Base-by-base conservation (phyloP, 805 yeast species). In the Sugiyamaella americana region DNA sequence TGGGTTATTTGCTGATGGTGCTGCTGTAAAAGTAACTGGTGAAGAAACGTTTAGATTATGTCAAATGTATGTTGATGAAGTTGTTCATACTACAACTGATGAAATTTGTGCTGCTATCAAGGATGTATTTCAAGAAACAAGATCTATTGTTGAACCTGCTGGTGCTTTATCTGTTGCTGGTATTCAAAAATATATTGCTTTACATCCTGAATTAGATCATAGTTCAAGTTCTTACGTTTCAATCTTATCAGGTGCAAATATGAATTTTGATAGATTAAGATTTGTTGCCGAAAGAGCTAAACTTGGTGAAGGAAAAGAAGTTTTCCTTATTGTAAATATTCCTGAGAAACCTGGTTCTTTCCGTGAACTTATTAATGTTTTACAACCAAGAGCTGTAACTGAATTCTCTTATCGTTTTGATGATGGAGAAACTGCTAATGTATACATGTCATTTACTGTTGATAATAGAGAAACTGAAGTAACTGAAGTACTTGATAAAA, bases 81-180 rank as follows among this genome's bases (percentile, higher is more conserved):
- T 89, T 37, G 81, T 89, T 3, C 71, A 76, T 22, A 96, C 88
- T 3, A 75, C 78, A 59, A 89, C 97, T 10, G 98, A 89, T 65
- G 98, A 93, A 69, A 80, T 93, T 48, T 86, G 84, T 72, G 98
- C 98, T 18, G 98, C 97, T 37, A 88, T 93, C 54, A 91, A 93
- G 64, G 99, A 93, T 63, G 80, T 93, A 38, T 93, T 93, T 61
- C 95, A 88, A 64, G 99, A 93, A 59, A 91, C 98, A 1, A 77
- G 99, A 66, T 78, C 89, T 53, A 78, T 93, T 47, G 85, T 87
- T 30, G 99, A 93, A 68, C 99, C 99, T 5, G 83, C 97, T 3
- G 99, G 99, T 54, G 98, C 98, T 0, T 75, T 94, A 65, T 73
- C 94, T 2, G 96, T 91, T 40, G 98, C 99, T 2, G 99, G 98